Evolutionary conservation across 352 stramenopile genomes (phyloP), one percentile per base, ranked within the genome.

Genomic region (Peronospora farinosa): DNA sequence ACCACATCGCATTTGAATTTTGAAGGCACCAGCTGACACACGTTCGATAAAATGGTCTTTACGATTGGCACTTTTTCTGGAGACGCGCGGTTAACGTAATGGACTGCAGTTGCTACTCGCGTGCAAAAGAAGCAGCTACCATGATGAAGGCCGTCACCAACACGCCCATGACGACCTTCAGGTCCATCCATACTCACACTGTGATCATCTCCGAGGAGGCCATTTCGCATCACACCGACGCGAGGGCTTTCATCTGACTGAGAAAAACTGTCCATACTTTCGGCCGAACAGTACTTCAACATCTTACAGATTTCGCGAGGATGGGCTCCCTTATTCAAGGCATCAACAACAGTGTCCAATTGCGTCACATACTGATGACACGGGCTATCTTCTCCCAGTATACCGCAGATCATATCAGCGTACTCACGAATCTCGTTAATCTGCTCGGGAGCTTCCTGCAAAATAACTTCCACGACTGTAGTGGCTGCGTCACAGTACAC

Each of bases 401-500:
- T 79, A 10, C 51, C 40, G 47, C 71, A 82, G 53, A 82, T 75
- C 53, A 78, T 74, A 46, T 82, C 71, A 23, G 63, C 68, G 16
- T 77, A 78, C 4, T 63, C 54, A 7, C 65, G 71, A 46, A 82
- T 68, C 40, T 77, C 44, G 30, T 75, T 63, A 41, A 82, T 57
- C 27, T 82, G 51, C 17, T 78, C 65, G 1, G 68, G 63, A 8
- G 61, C 40, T 32, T 82, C 68, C 40, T 79, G 59, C 15, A 74
- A 27, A 11, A 75, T 44, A n/a, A 82, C 67, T 35, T 82, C 56
- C 15, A 77, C 43, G 30, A 77, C 25, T 27, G 68, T 82, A 15
- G 68, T 78, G 19, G 69, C 60, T 27, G 51, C 67, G 31, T 86
- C 75, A 42, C 75, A 86, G 46, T 86, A 86, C 21, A 76, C 64